A percentile compares a stretch with the other conserved stretches of the same genome.
Evolutionary conservation across 495 filamentous ascomycete species (phyloP).

Genomic region (Chaetomium fimeti): DNA sequence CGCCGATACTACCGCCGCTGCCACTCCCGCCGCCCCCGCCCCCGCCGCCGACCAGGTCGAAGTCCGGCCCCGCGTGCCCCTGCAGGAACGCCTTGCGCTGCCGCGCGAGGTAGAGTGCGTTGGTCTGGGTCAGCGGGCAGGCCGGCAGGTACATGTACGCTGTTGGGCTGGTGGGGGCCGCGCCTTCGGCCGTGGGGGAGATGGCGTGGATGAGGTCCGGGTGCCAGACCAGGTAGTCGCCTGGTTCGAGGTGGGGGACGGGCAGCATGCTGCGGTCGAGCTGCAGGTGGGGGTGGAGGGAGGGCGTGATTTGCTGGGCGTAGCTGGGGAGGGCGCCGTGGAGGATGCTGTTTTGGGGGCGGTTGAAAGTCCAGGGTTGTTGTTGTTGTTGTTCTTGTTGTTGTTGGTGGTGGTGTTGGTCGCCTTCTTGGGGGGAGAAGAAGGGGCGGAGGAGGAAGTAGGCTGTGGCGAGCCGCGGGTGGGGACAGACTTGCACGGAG

Average conservation of each 20-base stretch:
- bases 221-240: constrained; percentile 90
- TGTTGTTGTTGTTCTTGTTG: constrained; percentile 30
- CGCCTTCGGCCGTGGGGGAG: too few species aligned
- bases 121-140: constrained; percentile 76
- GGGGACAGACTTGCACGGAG: constrained; percentile 67
- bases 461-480: constrained; percentile 71
- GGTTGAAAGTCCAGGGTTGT: constrained; percentile 37
- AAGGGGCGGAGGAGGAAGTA: constrained; percentile 86
- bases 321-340: constrained; percentile 76
- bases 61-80: constrained; percentile 67
- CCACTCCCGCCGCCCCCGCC: constrained; percentile 57
- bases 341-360: constrained; percentile 53
- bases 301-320: constrained; percentile 67
- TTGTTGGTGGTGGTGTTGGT: neutral
- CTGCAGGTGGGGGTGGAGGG: constrained; percentile 73
- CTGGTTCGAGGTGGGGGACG: constrained; percentile 69
- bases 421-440: constrained; percentile 57
- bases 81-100: constrained; percentile 67
- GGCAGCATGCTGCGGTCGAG: constrained; percentile 69
- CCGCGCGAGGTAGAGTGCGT: constrained; percentile 67
- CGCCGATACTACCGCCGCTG: neutral
- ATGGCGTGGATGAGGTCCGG: constrained; percentile 56
- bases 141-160: constrained; percentile 80
- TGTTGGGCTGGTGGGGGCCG: neutral
- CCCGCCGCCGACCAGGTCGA: constrained; percentile 39